Evolutionary conservation across 306 rosid species (phyloP), one percentile per base, ranked within the genome.

Genomic region (Begonia fuchsioides): DNA sequence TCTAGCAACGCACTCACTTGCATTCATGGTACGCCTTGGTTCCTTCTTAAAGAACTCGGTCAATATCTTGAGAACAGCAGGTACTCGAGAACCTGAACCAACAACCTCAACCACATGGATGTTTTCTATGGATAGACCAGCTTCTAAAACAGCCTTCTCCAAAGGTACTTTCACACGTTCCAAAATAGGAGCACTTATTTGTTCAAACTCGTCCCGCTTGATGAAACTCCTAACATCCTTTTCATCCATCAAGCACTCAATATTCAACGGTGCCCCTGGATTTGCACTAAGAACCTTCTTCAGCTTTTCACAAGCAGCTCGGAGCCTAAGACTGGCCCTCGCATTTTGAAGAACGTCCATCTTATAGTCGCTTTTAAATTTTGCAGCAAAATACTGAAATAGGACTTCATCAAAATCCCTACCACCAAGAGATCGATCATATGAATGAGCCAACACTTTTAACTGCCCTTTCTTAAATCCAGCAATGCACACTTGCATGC

Each of bases 401-500:
- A 92, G 39, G 44, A 50, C 98, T 56, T 85, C 98, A 12, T 92
- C 98, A 20, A 92, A 92, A 54, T 92, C 98, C 58, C 96, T 85
- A 57, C 98, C 98, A 41, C 98, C 96, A 48, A 92, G 65, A 35
- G 92, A 79, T 62, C 72, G 80, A 60, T 92, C 98, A 54, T 52
- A 85, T 9, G 94, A 58, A 73, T 92, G 98, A 51, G 98, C 63
- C 68, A 92, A 56, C 15, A 92, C 69, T 63, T 77, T 79, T 69
- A 92, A 60, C 75, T 85, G 98, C 17, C 98, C 98, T 70, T 82
- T 85, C 53, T 73, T 85, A 50, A 67, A 85, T 10, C 96, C 98
- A 53, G 93, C 98, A 69, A 92, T 77, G 55, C 96, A 92, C 3
- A 92, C 98, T 66, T 92, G 98, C 94, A 85, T 81, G 76, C 93